phyloP scores from a whole-genome alignment of 1,284 basidiomycete genomes.

The Gymnopus androsaceus region DNA sequence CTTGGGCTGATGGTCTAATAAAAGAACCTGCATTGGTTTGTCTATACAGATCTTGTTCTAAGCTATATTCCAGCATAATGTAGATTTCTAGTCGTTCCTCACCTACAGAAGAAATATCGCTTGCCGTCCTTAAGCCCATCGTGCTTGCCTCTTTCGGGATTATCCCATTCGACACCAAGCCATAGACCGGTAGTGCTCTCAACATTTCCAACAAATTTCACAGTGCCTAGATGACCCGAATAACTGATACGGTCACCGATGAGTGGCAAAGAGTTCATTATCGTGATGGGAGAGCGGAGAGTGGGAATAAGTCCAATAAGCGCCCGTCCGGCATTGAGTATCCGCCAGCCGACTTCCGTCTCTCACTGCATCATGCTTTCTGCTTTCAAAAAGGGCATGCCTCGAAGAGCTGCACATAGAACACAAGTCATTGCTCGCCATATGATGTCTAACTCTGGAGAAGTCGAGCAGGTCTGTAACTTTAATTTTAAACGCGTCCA shows the following conservation, averaged over 20 bases:
- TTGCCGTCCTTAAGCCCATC: slow-evolving; percentile 78
- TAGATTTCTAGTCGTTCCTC: slow-evolving; percentile 30
- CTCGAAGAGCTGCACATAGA: slow-evolving; percentile 48
- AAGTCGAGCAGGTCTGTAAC: slow-evolving; percentile 35
- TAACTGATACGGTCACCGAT: slow-evolving; percentile 55
- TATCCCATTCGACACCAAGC: slow-evolving; percentile 97
- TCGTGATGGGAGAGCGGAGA: slow-evolving; percentile 14
- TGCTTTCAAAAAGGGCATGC: slow-evolving; percentile 41
- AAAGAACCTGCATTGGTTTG: slow-evolving; percentile 69
- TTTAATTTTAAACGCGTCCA: slow-evolving; percentile 7
- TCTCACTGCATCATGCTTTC: slow-evolving; percentile 6
- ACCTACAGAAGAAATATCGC: slow-evolving; percentile 82
- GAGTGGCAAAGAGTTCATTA: slow-evolving; percentile 29
- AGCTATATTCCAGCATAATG: slow-evolving; percentile 10
- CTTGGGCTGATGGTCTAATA: slow-evolving; percentile 60
- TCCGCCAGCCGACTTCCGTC: not conserved
- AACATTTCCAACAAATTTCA: slow-evolving; percentile 73
- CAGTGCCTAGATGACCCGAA: slow-evolving; percentile 59
- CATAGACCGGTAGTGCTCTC: slow-evolving; percentile 70
- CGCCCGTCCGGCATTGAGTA: slow-evolving; percentile 3
- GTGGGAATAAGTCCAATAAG: not conserved
- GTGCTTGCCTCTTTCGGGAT: slow-evolving; percentile 82
- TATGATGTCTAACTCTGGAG: slow-evolving; percentile 47
- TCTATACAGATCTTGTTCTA: slow-evolving; percentile 33
- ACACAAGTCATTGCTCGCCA: slow-evolving; percentile 61